A percentile compares a stretch with the other conserved stretches of the same genome.
Evolutionary conservation across 1,139 yeast genomes (phyloP).

Genomic region (Taiozyma sp.): DNA sequence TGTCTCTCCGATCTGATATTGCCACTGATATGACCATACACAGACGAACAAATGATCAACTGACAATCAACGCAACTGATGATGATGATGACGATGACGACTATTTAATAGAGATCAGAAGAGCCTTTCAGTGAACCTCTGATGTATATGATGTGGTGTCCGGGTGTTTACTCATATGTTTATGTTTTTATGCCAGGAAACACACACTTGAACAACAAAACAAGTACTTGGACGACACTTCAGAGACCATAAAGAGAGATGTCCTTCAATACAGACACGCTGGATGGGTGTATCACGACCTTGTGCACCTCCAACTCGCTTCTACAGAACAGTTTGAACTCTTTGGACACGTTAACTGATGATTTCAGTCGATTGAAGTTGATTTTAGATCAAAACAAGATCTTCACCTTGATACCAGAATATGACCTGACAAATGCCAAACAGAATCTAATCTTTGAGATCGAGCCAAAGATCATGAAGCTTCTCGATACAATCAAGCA

Average conservation of each 20-base stretch:
- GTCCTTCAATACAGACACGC: conserved; percentile 8
- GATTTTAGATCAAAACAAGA: conserved; percentile 25
- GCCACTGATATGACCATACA: background rate
- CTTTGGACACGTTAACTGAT: conserved; percentile 17
- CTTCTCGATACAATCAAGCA: conserved; percentile 32
- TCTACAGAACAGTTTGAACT: conserved; percentile 12
- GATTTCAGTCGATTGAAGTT: conserved; percentile 18
- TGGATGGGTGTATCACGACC: conserved; percentile 19
- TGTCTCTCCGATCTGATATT: background rate
- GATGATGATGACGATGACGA: background rate
- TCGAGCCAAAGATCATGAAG: conserved; percentile 33
- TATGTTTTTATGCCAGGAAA: background rate
- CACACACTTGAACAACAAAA: too few relatives aligned
- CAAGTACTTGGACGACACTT: too few relatives aligned
- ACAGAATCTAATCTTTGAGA: conserved; percentile 29
- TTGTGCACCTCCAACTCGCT: conserved; percentile 15
- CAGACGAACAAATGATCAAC: background rate
- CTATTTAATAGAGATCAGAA: background rate
- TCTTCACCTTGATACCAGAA: conserved; percentile 34
- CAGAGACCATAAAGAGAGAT: background rate
- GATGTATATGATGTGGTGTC: background rate
- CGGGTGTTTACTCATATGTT: background rate
- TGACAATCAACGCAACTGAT: background rate
- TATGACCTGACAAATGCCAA: conserved; percentile 33
- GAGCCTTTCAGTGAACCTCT: background rate